These are phyloP conservation scores for Thalassiosira oceanica DNA, from an alignment of 352 stramenopile species.

Conservation along the genomic window DNA sequence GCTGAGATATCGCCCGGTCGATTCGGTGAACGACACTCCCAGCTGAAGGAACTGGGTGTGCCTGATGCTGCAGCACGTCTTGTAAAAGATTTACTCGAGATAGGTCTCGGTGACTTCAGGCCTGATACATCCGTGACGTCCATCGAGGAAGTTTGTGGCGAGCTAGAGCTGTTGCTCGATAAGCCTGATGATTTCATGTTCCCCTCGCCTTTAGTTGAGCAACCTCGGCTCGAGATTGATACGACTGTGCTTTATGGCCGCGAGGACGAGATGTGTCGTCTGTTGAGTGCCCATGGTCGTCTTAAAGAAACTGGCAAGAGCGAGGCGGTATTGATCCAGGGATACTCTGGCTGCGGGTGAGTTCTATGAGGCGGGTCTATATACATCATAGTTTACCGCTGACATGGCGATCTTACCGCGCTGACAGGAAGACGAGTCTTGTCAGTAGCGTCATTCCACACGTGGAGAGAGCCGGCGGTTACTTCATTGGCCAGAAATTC, in stretches of 20 bases:
- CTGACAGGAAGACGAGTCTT: conserved; percentile 22
- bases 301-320: conserved; percentile 9
- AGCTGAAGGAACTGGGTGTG: too few relatives aligned
- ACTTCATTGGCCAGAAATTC: conserved; percentile 19
- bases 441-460: conserved; percentile 11
- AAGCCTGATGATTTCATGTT: too few relatives aligned
- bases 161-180: too few relatives aligned
- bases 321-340: conserved; percentile 33
- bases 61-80: too few relatives aligned
- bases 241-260: conserved; percentile 34
- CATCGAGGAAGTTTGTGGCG: too few relatives aligned
- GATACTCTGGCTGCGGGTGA: conserved; percentile 16
- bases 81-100: too few relatives aligned
- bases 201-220: too few relatives aligned
- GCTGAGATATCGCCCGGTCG: too few relatives aligned
- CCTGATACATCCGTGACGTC: too few relatives aligned
- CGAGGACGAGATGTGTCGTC: conserved; percentile 11
- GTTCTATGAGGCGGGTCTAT: neutral
- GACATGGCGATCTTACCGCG: neutral
- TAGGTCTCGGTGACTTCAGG: too few relatives aligned
- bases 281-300: conserved; percentile 27
- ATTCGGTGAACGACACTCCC: too few relatives aligned
- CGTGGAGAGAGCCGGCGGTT: conserved; percentile 22
- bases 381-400: neutral
- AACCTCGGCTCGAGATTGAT: conserved; percentile 2